Conservation (phyloP, 306 rosid genomes). For the Gastrolobium bilobum region DNA sequence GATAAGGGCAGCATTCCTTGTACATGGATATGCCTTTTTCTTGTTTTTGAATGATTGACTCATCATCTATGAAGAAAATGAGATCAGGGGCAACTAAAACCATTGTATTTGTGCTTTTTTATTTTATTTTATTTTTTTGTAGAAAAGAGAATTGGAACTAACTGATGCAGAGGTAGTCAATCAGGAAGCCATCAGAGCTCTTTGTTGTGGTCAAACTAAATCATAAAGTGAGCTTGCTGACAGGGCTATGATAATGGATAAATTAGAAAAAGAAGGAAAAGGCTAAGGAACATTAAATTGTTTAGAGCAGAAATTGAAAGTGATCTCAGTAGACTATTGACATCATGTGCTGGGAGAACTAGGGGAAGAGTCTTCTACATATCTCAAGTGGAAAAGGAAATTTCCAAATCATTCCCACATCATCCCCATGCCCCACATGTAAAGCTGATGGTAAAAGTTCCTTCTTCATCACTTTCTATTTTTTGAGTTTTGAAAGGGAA, state of each 20-base stretch:
- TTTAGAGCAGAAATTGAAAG: too few relatives aligned
- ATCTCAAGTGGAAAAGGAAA: constrained; percentile 2
- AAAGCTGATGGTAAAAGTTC: too few relatives aligned
- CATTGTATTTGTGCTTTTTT: too few relatives aligned
- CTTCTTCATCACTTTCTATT: too few relatives aligned
- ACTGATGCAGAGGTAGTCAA: background rate
- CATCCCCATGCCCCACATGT: background rate
- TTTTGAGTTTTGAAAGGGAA: too few relatives aligned
- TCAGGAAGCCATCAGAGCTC: background rate
- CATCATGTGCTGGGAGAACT: too few relatives aligned
- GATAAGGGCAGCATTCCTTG: constrained; percentile 6
- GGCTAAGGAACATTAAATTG: too few relatives aligned
- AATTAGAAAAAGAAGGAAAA: too few relatives aligned
- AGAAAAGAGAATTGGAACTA: background rate
- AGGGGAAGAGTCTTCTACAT: background rate
- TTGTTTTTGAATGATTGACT: constrained; percentile 4
- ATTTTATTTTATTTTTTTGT: too few relatives aligned
- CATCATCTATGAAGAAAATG: constrained; percentile 16
- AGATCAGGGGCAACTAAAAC: background rate
- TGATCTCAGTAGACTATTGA: too few relatives aligned
- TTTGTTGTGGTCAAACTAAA: background rate
- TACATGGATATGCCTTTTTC: background rate
- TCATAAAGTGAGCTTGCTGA: too few relatives aligned
- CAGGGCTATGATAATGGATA: too few relatives aligned
- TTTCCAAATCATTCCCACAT: constrained; percentile 25